Base-by-base conservation (phyloP, 164 flowering plant genomes). In the Houttuynia cordata region DNA sequence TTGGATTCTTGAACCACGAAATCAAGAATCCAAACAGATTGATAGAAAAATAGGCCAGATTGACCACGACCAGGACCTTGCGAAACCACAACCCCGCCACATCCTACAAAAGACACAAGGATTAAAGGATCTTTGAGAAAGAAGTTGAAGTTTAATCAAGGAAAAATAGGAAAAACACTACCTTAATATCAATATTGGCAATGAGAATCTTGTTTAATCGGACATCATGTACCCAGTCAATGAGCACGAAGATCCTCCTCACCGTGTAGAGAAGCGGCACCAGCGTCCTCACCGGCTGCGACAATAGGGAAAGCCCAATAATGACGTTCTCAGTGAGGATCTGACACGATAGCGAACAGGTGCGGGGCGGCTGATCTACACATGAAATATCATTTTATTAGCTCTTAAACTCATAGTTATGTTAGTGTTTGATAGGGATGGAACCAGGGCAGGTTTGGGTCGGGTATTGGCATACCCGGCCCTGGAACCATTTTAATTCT, bases 281-380 rank as follows among this genome's bases (percentile, higher is more conserved):
- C n/a, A n/a, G n/a, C 0, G 96, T 91, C 37, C 98, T 80, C 41
- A 92, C 83, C 7, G 98, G 98, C 10, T 93, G 85, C 30, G 96
- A 92, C 62, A 92, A 92, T 68, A 92, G 51, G 1, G 96, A 83
- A 21, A 89, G 23, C 49, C 90, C 91, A 56, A 84, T 83, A 0
- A 92, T 82, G 0, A 92, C 51, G 56, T 92, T 89, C 80, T 93
- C 98, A 0, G 98, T 86, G 1, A 92, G 78, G 4, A 92, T 92
- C 76, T 92, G 97, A 62, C 72, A 89, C 0, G 98, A 89, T 10
- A 93, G 76, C 73, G 72, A 89, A 93, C 71, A 93, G 57, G 41
- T 83, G 91, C 1, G 98, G 98, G 0, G 96, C 82, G 0, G 97
- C 97, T 0, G 88, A 87, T 12, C 86, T n/a, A n/a, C n/a, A n/a